Conservation (phyloP, 192 early-diverging fungal species). For the Gamsiella multidivaricata region DNA sequence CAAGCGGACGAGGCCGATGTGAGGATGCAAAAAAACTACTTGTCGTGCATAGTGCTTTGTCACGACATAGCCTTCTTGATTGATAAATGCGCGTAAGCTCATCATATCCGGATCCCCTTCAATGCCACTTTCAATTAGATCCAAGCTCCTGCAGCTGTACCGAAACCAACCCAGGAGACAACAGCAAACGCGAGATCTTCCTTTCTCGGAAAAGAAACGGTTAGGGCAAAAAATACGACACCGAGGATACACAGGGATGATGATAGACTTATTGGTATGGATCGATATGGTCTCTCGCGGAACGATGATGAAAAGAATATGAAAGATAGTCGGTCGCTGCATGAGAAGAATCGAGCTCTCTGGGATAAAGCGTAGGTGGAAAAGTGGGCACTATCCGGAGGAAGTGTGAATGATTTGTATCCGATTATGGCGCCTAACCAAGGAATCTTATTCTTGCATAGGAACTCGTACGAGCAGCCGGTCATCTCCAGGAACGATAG, state of each 20-base stretch:
- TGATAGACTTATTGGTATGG: background rate
- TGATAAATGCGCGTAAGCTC: background rate
- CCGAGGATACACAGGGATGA: background rate
- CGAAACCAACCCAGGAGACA: background rate
- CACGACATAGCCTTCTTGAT: too few relatives aligned
- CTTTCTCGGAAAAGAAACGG: background rate
- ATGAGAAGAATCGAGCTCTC: slow-evolving; percentile 29
- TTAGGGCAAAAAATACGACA: background rate
- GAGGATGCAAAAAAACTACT: background rate
- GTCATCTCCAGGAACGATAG: slow-evolving; percentile 32
- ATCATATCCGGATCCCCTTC: background rate
- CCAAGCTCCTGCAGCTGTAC: slow-evolving; percentile 1
- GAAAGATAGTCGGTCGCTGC: slow-evolving; percentile 8
- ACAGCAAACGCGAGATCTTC: background rate
- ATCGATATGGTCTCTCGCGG: background rate
- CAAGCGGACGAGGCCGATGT: slow-evolving; percentile 29
- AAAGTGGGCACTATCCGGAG: too few relatives aligned
- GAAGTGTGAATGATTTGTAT: too few relatives aligned
- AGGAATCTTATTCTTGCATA: too few relatives aligned
- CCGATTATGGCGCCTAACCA: too few relatives aligned
- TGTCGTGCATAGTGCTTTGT: background rate
- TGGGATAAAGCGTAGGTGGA: slow-evolving; percentile 43
- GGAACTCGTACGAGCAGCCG: slow-evolving; percentile 36
- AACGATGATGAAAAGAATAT: background rate
- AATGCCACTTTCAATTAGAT: background rate